Evolutionary conservation across 345 rosid genomes (phyloP), one percentile per base, ranked within the genome.

Genomic region (Dipteronia sinensis): DNA sequence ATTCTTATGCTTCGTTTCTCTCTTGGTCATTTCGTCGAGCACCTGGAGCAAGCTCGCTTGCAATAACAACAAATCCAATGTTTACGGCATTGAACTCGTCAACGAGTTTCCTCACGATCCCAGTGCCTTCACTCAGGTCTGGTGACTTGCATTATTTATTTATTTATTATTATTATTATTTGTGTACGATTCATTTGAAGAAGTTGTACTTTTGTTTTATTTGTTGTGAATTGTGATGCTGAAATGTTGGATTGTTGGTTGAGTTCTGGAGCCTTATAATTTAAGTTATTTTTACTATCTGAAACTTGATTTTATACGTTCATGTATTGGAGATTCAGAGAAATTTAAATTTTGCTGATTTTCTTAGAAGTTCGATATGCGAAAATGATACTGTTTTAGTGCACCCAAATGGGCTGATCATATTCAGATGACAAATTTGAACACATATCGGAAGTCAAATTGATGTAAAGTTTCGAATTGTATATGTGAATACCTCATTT

Each of bases 101-200:
- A 88, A 89, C 69, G 92, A 86, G 81, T 92, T 83, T 71, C 97
- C 88, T 67, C 94, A 92, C 66, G 97, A 92, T 65, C 90, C 89
- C 64, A 22, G 47, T 3, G 94, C 97, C 31, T 92, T 90, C 77
- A 90, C 97, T 81, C 93, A 92, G 97, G 97, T 88, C 13, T 10
- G 49, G 49, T 46, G 49, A 46, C 13, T 46, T 10, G 49, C 49
- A 46, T 46, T 46, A 2, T 46, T 46, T 8, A 44, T 44, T 10
- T n/a, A 40, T 4, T 31, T 31, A 31, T 31, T 34, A 34, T 34
- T 42, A 8, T 42, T 42, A 42, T 42, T 7, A 42, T 42, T 42
- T 42, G 46, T 46, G 0, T 46, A 46, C 13, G 49, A 46, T 10
- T 46, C 15, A 10, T 46, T 46, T 46, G 46, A 42, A 42, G 46